phyloP scores from a whole-genome alignment of 2,329 filamentous ascomycete species.

The Fusarium sp. region DNA sequence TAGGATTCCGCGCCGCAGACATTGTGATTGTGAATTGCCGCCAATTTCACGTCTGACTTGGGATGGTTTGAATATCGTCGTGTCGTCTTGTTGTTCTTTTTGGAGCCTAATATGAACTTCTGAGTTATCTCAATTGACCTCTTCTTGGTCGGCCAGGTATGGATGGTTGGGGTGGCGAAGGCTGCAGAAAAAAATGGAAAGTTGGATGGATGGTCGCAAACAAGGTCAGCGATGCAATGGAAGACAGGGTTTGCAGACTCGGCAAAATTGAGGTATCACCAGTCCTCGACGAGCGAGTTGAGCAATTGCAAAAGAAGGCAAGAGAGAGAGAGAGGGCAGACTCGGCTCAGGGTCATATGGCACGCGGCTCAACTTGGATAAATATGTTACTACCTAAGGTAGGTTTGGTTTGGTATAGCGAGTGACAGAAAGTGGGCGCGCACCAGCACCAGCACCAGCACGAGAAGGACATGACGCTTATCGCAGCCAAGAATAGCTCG shows the following conservation, averaged over 20 bases:
- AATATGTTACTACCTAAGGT: background rate
- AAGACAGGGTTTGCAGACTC: constrained; percentile 26
- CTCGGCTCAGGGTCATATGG: constrained; percentile 34
- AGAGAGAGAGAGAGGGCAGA: constrained; percentile 21
- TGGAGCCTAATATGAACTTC: background rate
- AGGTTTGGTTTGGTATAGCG: background rate
- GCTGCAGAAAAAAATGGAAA: constrained; percentile 29
- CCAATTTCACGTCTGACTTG: constrained; percentile 13
- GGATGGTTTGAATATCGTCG: background rate
- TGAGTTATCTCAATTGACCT: background rate
- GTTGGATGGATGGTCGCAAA: constrained; percentile 28
- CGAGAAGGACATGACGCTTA: constrained; percentile 43
- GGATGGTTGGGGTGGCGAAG: constrained; percentile 32
- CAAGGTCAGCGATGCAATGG: constrained; percentile 24
- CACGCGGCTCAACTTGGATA: constrained; percentile 34
- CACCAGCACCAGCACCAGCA: constrained; percentile 20
- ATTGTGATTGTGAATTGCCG: constrained; percentile 37
- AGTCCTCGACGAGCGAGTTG: background rate
- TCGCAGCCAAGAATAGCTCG: constrained; percentile 36
- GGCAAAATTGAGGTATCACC: constrained; percentile 7
- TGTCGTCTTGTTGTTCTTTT: background rate
- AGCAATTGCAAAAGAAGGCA: background rate
- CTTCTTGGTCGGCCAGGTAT: constrained; percentile 8
- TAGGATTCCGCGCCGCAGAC: constrained; percentile 53
- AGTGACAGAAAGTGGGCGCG: constrained; percentile 27